Percentiles rank a stretch among this genome's conserved stretches.
These are phyloP conservation scores for Suillus placidus DNA, from an alignment of 768 basidiomycete species.

Conservation along the genomic window DNA sequence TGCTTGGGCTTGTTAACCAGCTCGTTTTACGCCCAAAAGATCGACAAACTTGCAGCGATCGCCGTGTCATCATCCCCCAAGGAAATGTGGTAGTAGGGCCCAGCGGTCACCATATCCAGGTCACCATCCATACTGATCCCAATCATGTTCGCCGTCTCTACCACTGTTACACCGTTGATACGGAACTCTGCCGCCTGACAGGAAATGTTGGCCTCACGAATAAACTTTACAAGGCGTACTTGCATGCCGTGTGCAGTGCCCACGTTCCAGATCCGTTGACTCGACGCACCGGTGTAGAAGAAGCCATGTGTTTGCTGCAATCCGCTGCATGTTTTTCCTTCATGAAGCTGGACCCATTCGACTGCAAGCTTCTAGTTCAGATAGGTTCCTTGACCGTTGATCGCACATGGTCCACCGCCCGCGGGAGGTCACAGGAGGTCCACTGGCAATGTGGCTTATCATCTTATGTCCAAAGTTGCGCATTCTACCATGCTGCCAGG, in stretches of 20 bases:
- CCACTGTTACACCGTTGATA: constrained; percentile 30
- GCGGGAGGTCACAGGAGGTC: constrained; percentile 39
- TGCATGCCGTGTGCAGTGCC: constrained; percentile 46
- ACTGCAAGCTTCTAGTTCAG: constrained; percentile 32
- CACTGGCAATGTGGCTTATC: constrained; percentile 27
- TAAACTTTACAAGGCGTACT: constrained; percentile 37
- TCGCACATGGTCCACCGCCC: constrained; percentile 38
- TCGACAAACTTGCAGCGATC: constrained; percentile 3
- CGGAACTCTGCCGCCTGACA: constrained; percentile 26
- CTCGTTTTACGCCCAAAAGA: constrained; percentile 38
- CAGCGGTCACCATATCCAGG: not conserved
- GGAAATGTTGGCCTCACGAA: constrained; percentile 24
- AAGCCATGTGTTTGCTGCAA: constrained; percentile 39
- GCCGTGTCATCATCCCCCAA: constrained; percentile 18
- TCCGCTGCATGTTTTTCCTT: constrained; percentile 43
- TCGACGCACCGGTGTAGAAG: constrained; percentile 41
- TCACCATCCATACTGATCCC: not conserved
- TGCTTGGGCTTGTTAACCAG: constrained; percentile 42
- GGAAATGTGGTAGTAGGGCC: constrained; percentile 1
- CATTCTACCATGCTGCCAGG: constrained; percentile 23
- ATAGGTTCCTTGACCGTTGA: constrained; percentile 37
- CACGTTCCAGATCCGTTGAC: constrained; percentile 42
- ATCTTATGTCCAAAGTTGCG: constrained; percentile 33
- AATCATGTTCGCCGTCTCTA: constrained; percentile 9
- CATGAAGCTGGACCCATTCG: constrained; percentile 30